Evolutionary conservation across 2,329 filamentous ascomycete species (phyloP).

Genomic region (Paracoccidioides brasiliensis): DNA sequence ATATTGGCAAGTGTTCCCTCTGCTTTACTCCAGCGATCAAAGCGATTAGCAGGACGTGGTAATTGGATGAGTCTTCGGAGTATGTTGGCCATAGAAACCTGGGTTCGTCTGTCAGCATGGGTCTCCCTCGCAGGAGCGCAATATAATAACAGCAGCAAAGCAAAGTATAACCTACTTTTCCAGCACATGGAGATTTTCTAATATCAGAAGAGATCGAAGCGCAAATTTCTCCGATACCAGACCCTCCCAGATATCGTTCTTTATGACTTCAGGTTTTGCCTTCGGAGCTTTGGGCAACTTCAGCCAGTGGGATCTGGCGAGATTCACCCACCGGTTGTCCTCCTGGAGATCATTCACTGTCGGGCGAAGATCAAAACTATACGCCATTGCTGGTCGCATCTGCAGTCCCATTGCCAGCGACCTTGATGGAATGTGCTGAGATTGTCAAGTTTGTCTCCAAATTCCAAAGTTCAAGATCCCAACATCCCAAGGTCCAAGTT

Average conservation of each 20-base stretch:
- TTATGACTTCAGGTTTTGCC: conserved; percentile 69
- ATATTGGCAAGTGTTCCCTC: conserved; percentile 73
- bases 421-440: conserved; percentile 1
- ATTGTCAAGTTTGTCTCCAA: background rate
- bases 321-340: conserved; percentile 42
- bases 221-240: conserved; percentile 71
- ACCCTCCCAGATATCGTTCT: conserved; percentile 76
- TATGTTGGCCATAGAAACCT: conserved; percentile 95
- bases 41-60: conserved; percentile 77
- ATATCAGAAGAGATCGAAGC: conserved; percentile 60
- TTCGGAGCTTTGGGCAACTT: conserved; percentile 56
- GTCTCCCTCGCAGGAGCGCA: background rate
- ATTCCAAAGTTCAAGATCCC: too few relatives aligned
- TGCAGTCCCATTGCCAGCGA: conserved; percentile 25
- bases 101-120: conserved; percentile 8
- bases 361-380: conserved; percentile 29
- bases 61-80: conserved; percentile 74
- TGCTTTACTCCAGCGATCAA: conserved; percentile 79
- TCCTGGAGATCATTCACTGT: conserved; percentile 31
- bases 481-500: too few relatives aligned
- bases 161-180: conserved; percentile 48
- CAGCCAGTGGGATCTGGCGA: conserved; percentile 80
- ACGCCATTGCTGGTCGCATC: conserved; percentile 46
- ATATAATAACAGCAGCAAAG: background rate
- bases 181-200: conserved; percentile 82